These are phyloP conservation scores for Glaciozyma antarctica DNA, from an alignment of 768 basidiomycete genomes.

Conservation along the genomic window DNA sequence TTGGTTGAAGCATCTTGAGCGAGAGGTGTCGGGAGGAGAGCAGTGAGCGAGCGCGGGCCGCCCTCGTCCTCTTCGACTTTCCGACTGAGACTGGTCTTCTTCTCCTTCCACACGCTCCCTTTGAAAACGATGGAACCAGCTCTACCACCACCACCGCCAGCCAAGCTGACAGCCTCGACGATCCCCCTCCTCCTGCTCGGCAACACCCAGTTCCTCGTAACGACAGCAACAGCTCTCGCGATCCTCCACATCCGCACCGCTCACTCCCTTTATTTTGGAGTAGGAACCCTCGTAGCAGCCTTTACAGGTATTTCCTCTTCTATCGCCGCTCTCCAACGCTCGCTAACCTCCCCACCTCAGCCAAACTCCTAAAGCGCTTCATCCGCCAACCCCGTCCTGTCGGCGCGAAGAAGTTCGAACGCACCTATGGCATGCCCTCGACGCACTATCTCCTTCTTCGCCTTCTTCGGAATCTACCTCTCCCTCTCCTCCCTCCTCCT, in stretches of 20 bases:
- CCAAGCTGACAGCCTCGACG: conserved; percentile 2
- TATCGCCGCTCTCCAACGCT: not conserved
- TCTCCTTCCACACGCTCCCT: not conserved
- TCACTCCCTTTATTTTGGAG: conserved; percentile 40
- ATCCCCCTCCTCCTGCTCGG: conserved; percentile 20
- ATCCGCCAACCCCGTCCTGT: conserved; percentile 39
- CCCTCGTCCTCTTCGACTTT: no score
- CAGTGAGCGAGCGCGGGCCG: not conserved
- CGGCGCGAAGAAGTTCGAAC: conserved; percentile 36
- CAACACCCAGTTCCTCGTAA: conserved; percentile 30
- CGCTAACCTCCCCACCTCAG: conserved; percentile 24
- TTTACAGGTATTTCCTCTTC: conserved; percentile 36
- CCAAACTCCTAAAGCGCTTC: conserved; percentile 41
- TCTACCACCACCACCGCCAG: not conserved
- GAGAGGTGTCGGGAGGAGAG: not conserved
- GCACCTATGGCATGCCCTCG: conserved; percentile 46
- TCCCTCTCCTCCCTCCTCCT: conserved; percentile 33
- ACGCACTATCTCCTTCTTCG: conserved; percentile 43
- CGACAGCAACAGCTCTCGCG: conserved; percentile 35
- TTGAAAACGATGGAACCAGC: not conserved
- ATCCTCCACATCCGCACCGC: conserved; percentile 39
- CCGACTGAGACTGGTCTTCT: no score
- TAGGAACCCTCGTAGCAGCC: conserved; percentile 39
- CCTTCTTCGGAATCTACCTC: conserved; percentile 42
- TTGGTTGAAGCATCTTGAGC: not conserved